Conservation (phyloP, 768 basidiomycete species). For the Cyathus striatus region DNA sequence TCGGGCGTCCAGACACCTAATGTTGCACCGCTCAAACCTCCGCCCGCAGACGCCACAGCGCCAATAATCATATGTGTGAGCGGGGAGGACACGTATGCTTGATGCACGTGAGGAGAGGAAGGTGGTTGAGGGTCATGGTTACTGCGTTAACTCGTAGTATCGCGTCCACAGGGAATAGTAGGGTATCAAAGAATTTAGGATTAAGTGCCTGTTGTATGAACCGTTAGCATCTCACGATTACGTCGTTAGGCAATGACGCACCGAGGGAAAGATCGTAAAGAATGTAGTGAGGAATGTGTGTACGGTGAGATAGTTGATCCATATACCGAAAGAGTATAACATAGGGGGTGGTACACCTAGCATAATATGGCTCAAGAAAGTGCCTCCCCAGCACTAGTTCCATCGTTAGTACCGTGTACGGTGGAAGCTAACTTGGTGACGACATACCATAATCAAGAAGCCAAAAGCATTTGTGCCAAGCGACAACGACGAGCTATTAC, state of each 20-base stretch:
- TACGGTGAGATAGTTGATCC: conserved; percentile 42
- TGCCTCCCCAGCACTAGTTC: conserved; percentile 43
- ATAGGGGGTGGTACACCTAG: conserved; percentile 42
- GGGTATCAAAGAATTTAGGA: conserved; percentile 31
- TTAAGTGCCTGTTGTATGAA: conserved; percentile 23
- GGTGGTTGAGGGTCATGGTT: conserved; percentile 28
- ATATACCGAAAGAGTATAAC: conserved; percentile 38
- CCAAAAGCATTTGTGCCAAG: conserved; percentile 42
- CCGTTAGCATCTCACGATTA: background rate
- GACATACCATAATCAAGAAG: conserved; percentile 39
- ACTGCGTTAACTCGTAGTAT: conserved; percentile 40
- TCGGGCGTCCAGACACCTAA: conserved; percentile 35
- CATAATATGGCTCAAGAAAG: conserved; percentile 34
- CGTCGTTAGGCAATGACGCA: conserved; percentile 13
- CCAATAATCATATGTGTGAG: conserved; percentile 44
- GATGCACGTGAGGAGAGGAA: conserved; percentile 22
- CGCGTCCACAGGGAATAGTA: conserved; percentile 47
- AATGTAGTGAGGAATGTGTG: conserved; percentile 39
- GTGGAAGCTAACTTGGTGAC: background rate
- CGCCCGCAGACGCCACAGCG: conserved; percentile 40
- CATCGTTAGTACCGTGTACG: background rate
- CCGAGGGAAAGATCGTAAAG: conserved; percentile 31
- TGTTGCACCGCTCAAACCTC: conserved; percentile 38
- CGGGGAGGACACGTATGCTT: conserved; percentile 29
- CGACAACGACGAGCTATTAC: conserved; percentile 22